Percentiles rank a stretch among this genome's conserved stretches.
Conservation (phyloP, 345 rosid genomes). For the Passiflora organensis region DNA sequence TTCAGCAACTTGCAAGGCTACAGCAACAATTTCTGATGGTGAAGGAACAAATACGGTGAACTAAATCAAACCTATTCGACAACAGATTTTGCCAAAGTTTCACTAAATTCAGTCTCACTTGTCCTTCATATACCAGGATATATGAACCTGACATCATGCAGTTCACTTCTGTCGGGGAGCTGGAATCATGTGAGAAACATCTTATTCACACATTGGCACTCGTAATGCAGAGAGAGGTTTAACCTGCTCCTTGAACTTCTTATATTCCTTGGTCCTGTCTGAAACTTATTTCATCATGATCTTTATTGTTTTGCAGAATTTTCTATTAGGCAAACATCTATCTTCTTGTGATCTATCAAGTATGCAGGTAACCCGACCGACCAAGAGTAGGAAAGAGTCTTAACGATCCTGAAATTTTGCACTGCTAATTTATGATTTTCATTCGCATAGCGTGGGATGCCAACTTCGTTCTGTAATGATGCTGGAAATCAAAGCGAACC, state of each 20-base stretch:
- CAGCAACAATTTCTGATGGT: conserved; percentile 31
- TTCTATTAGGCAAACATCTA: conserved; percentile 14
- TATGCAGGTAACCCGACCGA: conserved; percentile 7
- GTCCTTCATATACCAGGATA: too few species aligned
- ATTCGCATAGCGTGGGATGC: conserved; percentile 13
- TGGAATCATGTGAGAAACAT: too few species aligned
- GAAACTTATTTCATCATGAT: too few species aligned
- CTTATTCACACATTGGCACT: conserved; percentile 7
- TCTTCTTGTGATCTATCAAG: conserved; percentile 19
- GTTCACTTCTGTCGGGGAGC: too few species aligned
- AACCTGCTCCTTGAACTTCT: too few species aligned
- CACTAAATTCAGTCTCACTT: too few species aligned
- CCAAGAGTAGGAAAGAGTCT: background rate
- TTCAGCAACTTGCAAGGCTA: conserved; percentile 25
- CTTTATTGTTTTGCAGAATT: conserved; percentile 15
- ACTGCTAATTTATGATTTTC: too few species aligned
- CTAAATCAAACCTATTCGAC: too few species aligned
- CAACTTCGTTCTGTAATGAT: conserved; percentile 19
- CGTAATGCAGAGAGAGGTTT: conserved; percentile 30
- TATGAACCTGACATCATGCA: too few species aligned
- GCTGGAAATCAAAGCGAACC: conserved; percentile 16
- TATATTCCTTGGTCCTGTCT: too few species aligned
- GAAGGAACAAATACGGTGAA: conserved; percentile 32
- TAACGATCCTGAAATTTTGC: background rate
- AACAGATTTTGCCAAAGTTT: too few species aligned